These are phyloP conservation scores for Rhododendron henanense DNA, from an alignment of 148 eudicot species.

Conservation along the genomic window DNA sequence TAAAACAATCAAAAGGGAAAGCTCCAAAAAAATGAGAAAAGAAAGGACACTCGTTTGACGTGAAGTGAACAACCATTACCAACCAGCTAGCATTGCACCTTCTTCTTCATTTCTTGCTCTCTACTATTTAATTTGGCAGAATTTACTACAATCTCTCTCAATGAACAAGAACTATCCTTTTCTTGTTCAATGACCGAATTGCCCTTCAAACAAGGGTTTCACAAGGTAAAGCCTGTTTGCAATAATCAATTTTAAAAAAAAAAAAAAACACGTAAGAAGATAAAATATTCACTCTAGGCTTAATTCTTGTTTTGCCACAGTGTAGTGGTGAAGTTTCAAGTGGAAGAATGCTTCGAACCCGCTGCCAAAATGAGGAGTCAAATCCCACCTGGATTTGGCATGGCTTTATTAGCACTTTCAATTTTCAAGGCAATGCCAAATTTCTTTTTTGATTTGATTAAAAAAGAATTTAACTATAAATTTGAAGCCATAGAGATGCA, in stretches of 20 bases:
- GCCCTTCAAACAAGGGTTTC: not conserved
- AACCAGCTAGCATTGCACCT: not conserved
- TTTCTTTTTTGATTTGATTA: no score
- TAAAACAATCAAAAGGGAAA: constrained; percentile 33
- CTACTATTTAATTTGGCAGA: not conserved
- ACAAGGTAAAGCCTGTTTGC: not conserved
- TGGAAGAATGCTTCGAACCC: not conserved
- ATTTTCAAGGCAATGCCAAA: no score
- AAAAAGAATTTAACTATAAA: no score
- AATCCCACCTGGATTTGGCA: not conserved
- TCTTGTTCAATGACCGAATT: constrained; percentile 4
- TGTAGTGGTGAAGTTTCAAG: not conserved
- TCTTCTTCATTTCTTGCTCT: constrained; percentile 18
- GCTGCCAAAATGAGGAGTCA: not conserved
- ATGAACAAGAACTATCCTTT: not conserved
- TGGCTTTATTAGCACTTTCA: not conserved
- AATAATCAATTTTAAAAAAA: not conserved
- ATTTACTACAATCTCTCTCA: not conserved
- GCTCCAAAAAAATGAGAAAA: constrained; percentile 27
- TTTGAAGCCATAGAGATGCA: no score
- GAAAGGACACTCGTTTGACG: constrained; percentile 45
- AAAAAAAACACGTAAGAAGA: not conserved
- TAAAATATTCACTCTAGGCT: not conserved
- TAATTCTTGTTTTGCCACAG: not conserved
- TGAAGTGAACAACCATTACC: constrained; percentile 13